Base-by-base conservation (phyloP, 2,329 filamentous ascomycete species). In the Drechslerella dactyloides region DNA sequence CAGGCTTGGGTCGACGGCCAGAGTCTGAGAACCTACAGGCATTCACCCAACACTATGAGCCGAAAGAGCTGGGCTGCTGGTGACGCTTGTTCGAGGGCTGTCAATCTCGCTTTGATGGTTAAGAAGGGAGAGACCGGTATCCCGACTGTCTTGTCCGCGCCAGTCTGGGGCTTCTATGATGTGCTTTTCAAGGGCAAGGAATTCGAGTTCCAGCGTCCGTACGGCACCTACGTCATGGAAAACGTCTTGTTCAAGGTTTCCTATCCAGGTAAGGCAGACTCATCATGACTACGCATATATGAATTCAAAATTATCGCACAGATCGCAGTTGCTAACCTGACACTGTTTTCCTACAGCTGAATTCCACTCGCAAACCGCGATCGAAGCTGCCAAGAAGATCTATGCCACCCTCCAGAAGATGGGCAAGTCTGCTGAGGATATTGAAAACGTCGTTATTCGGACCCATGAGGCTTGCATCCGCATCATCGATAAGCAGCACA, bases 401-500 rank as follows among this genome's bases (percentile, higher is more conserved):
- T 87, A 92, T 85, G 85, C 87, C 81, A 87, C 91, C 81, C 87
- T 99, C 75, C 89, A 90, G 81, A 84, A 86, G 46, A 83, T 90
- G 83, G 93, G 92, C 82, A 96, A 97, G 85, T 90, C 89, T 60
- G 92, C 93, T 65, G 90, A 89, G 76, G 93, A 99, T 81, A 96
- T 99, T 84, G 93, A 96, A 84, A 85, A 86, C 73, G 87, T 99
- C 78, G 92, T 89, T 77, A 96, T 93, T 87, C 89, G 94, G 78
- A 99, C 94, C 7, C 94, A 99, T 83, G 94, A 99, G 83, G 94
- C 94, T 69, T 97, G 94, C 84, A 87, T 99, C 79, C 92, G 94
- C 78, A 99, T 99, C 82, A 99, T 99, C 78, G 94, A 99, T 86
- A 99, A 99, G 86, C 94, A 99, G 83, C 96, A 96, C 86, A 97